Percentiles rank a stretch among this genome's conserved stretches.
Conservation (phyloP, 179 eudicot species). For the Heliamphora pulchella region DNA sequence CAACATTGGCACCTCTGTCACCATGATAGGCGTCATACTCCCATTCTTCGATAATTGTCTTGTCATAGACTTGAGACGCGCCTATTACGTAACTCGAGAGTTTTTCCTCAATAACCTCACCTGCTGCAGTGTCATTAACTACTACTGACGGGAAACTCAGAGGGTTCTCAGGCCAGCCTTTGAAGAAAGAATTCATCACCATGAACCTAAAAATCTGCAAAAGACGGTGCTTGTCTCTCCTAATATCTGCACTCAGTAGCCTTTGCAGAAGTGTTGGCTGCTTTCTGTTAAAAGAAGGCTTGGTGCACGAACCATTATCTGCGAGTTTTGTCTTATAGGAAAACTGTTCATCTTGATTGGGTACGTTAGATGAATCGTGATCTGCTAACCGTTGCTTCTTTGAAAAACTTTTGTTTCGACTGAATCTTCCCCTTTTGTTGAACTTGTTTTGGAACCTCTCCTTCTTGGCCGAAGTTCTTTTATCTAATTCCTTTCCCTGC, state of each 20-base stretch:
- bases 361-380: slow-evolving; percentile 23
- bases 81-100: slow-evolving; percentile 3
- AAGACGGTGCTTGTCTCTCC: slow-evolving; percentile 50
- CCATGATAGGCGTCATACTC: slow-evolving; percentile 1
- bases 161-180: slow-evolving; percentile 54
- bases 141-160: slow-evolving; percentile 56
- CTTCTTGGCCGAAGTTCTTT: slow-evolving; percentile 25
- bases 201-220: slow-evolving; percentile 85
- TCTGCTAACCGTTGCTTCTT: slow-evolving; percentile 29
- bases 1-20: not conserved
- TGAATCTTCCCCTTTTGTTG: slow-evolving; percentile 45
- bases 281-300: slow-evolving; percentile 17
- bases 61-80: slow-evolving; percentile 1
- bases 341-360: slow-evolving; percentile 21
- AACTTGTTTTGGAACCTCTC: slow-evolving; percentile 48
- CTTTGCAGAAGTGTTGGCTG: slow-evolving; percentile 71
- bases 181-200: slow-evolving; percentile 74
- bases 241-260: slow-evolving; percentile 65
- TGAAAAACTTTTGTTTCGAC: slow-evolving; percentile 27
- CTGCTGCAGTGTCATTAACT: slow-evolving; percentile 36
- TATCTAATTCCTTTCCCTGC: slow-evolving; percentile 27
- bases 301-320: slow-evolving; percentile 16
- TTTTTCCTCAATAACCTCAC: slow-evolving; percentile 25
- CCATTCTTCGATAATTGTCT: not conserved
- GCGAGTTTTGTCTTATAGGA: slow-evolving; percentile 24